Evolutionary conservation across 805 yeast genomes (phyloP).

Genomic region (Pichia phayaonensis): DNA sequence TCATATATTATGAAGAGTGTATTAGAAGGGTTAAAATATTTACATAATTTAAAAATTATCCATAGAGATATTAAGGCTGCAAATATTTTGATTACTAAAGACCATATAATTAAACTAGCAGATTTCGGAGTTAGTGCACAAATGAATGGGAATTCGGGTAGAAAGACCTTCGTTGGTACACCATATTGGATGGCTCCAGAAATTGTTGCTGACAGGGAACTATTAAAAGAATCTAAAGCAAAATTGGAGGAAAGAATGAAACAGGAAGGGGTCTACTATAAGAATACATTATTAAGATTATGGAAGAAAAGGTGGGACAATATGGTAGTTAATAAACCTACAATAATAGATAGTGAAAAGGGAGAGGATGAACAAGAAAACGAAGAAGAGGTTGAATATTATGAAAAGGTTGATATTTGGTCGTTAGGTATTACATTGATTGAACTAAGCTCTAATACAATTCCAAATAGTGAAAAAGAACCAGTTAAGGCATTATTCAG

Average conservation of each 20-base stretch:
- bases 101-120: conserved; percentile 78
- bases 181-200: conserved; percentile 92
- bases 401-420: conserved; percentile 92
- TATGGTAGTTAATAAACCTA: background rate
- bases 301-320: conserved; percentile 10
- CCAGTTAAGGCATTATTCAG: conserved; percentile 71
- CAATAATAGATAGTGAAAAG: background rate
- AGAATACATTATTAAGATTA: conserved; percentile 6
- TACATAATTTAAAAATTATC: conserved; percentile 67
- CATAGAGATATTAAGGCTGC: conserved; percentile 96
- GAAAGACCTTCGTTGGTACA: conserved; percentile 50
- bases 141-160: conserved; percentile 43
- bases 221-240: conserved; percentile 6
- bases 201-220: conserved; percentile 42
- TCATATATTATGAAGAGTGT: conserved; percentile 57
- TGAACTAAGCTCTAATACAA: conserved; percentile 74
- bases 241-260: conserved; percentile 7
- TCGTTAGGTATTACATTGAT: conserved; percentile 88
- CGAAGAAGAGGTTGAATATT: conserved; percentile 45
- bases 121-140: conserved; percentile 96
- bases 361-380: background rate
- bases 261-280: conserved; percentile 6
- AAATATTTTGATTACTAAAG: conserved; percentile 64
- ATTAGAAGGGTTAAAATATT: conserved; percentile 62
- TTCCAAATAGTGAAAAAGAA: conserved; percentile 67